Percentiles rank a stretch among this genome's conserved stretches.
phyloP scores from a whole-genome alignment of 1,139 yeast species.

The Hyphopichia wangnamkhiaoensis region DNA sequence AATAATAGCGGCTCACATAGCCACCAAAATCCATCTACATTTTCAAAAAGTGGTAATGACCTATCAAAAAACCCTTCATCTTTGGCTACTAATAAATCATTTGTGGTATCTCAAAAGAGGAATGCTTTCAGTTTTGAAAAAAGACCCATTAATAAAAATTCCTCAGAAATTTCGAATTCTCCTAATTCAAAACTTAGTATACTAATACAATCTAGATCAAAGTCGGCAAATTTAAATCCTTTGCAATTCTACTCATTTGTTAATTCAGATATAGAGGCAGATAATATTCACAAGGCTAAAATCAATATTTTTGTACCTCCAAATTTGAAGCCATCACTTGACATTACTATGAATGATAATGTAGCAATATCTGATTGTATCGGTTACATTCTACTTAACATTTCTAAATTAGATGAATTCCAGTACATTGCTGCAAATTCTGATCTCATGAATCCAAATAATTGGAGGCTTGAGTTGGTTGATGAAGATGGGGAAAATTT shows the following conservation, averaged over 20 bases:
- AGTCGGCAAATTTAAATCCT: slow-evolving; percentile 45
- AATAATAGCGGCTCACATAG: background rate
- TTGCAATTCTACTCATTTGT: slow-evolving; percentile 57
- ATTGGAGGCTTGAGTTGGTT: slow-evolving; percentile 67
- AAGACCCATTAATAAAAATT: slow-evolving; percentile 19
- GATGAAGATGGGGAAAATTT: slow-evolving; percentile 84
- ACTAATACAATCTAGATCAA: slow-evolving; percentile 39
- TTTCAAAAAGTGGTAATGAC: background rate
- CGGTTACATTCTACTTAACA: slow-evolving; percentile 53
- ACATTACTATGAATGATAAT: slow-evolving; percentile 42
- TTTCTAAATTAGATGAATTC: slow-evolving; percentile 24
- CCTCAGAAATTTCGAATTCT: slow-evolving; percentile 6
- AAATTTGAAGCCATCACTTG: slow-evolving; percentile 28
- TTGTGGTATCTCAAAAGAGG: slow-evolving; percentile 8
- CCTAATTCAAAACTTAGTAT: slow-evolving; percentile 37
- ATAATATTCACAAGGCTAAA: slow-evolving; percentile 25
- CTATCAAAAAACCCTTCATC: background rate
- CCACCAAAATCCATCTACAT: background rate
- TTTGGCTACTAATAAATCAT: slow-evolving; percentile 9
- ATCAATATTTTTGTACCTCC: slow-evolving; percentile 43
- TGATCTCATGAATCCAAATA: slow-evolving; percentile 50
- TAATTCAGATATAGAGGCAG: slow-evolving; percentile 22
- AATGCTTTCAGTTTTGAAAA: slow-evolving; percentile 3
- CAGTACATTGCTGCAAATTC: slow-evolving; percentile 14
- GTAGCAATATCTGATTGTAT: slow-evolving; percentile 62